Percentiles rank a stretch among this genome's conserved stretches.
Conservation (phyloP, 257 asterid species). For the Nicotiana benthamiana region DNA sequence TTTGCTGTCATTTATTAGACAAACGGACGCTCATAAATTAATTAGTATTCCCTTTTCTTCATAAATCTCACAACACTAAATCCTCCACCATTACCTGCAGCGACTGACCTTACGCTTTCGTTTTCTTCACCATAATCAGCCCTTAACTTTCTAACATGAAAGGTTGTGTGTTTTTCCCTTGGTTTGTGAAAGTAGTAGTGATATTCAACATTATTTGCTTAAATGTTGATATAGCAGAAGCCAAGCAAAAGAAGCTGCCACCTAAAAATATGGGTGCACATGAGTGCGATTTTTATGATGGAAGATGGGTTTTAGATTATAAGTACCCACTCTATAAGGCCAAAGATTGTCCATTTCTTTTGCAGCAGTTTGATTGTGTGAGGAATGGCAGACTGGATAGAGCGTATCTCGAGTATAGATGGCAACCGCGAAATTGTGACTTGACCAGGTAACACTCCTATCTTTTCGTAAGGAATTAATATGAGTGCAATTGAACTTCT, state of each 20-base stretch:
- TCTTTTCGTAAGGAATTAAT: no score
- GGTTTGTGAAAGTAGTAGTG: not conserved
- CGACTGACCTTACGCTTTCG: not conserved
- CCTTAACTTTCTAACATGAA: not conserved
- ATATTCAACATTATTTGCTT: not conserved
- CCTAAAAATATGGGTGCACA: not conserved
- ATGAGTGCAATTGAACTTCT: no score
- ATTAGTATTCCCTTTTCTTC: not conserved
- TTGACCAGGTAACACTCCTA: conserved; percentile 17
- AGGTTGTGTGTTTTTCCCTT: not conserved
- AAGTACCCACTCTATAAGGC: conserved; percentile 21
- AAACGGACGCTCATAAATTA: not conserved
- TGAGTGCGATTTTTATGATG: conserved; percentile 19
- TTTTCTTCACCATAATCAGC: not conserved
- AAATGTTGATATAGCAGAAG: not conserved
- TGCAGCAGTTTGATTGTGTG: conserved; percentile 20
- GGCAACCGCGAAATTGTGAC: conserved; percentile 26
- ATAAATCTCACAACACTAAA: not conserved
- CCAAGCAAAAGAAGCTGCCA: not conserved
- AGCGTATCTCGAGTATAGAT: conserved; percentile 19
- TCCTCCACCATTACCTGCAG: not conserved
- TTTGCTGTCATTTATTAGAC: not conserved
- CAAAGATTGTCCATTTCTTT: conserved; percentile 15
- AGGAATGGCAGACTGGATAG: conserved; percentile 22
- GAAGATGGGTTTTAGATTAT: conserved; percentile 26